These are phyloP conservation scores for Cocos nucifera DNA, from an alignment of 176 grass and related monocot genomes.

Conservation along the genomic window DNA sequence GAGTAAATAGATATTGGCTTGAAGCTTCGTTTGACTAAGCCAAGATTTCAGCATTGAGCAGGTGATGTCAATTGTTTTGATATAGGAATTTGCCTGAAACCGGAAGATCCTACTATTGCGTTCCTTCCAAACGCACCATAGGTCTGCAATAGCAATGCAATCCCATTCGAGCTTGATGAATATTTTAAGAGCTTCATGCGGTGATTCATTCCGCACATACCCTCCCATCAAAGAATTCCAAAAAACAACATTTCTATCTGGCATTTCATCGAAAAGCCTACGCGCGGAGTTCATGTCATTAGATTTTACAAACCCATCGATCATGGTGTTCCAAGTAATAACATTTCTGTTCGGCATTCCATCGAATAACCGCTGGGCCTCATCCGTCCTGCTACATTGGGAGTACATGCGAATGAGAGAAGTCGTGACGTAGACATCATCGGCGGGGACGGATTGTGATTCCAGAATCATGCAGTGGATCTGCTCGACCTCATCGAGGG, in stretches of 20 bases:
- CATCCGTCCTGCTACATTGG: conserved; percentile 16
- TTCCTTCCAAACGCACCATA: too few species aligned
- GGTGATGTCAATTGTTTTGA: too few species aligned
- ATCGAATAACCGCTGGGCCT: conserved; percentile 40
- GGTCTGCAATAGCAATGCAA: too few species aligned
- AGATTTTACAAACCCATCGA: conserved; percentile 28
- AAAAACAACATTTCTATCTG: conserved; percentile 30
- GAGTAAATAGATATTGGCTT: too few species aligned
- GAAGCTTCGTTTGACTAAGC: too few species aligned
- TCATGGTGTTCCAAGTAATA: conserved; percentile 43
- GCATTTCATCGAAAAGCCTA: conserved; percentile 33
- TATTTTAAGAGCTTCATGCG: conserved; percentile 28
- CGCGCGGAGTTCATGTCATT: conserved; percentile 27
- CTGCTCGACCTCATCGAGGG: conserved; percentile 25
- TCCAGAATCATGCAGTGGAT: conserved; percentile 44
- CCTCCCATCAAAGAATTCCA: conserved; percentile 42
- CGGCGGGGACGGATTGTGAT: conserved; percentile 12
- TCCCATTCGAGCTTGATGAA: neutral
- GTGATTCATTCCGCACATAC: conserved; percentile 18
- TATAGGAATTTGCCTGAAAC: too few species aligned
- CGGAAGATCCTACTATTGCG: too few species aligned
- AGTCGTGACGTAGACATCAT: conserved; percentile 25
- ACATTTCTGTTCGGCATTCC: conserved; percentile 30
- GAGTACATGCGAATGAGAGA: conserved; percentile 30
- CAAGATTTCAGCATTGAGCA: too few species aligned